A percentile compares a stretch with the other conserved stretches of the same genome.
phyloP scores from a whole-genome alignment of 2,329 filamentous ascomycete genomes.

The Fusarium falciforme region DNA sequence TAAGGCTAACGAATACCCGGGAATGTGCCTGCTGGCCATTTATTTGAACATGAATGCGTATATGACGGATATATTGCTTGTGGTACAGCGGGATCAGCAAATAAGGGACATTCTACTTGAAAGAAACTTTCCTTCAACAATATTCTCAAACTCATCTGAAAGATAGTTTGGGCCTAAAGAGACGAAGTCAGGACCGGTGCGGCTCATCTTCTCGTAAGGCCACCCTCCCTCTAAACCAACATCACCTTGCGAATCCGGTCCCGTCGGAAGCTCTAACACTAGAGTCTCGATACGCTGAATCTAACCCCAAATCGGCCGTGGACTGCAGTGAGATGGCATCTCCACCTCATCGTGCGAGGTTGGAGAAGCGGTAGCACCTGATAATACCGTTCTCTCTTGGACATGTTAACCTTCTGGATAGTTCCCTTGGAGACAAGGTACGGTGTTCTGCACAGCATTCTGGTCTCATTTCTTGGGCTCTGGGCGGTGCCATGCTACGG shows the following conservation, averaged over 20 bases:
- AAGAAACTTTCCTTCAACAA: too few relatives aligned
- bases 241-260: not conserved
- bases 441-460: not conserved
- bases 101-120: not conserved
- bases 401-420: not conserved
- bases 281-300: not conserved
- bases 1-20: rapidly evolving
- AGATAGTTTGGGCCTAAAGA: too few relatives aligned
- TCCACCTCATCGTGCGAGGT: not conserved
- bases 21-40: not conserved
- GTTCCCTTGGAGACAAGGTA: not conserved
- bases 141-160: too few relatives aligned
- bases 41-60: not conserved
- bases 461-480: not conserved
- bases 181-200: too few relatives aligned
- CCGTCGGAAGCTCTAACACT: not conserved
- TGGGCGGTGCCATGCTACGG: not conserved
- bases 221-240: not conserved
- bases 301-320: not conserved
- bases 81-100: not conserved
- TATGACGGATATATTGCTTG: not conserved
- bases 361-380: not conserved
- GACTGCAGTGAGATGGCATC: not conserved
- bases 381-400: not conserved
- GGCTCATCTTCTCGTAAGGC: too few relatives aligned